These are phyloP conservation scores for Phylloporus arenicola DNA, from an alignment of 768 basidiomycete genomes.

Conservation along the genomic window DNA sequence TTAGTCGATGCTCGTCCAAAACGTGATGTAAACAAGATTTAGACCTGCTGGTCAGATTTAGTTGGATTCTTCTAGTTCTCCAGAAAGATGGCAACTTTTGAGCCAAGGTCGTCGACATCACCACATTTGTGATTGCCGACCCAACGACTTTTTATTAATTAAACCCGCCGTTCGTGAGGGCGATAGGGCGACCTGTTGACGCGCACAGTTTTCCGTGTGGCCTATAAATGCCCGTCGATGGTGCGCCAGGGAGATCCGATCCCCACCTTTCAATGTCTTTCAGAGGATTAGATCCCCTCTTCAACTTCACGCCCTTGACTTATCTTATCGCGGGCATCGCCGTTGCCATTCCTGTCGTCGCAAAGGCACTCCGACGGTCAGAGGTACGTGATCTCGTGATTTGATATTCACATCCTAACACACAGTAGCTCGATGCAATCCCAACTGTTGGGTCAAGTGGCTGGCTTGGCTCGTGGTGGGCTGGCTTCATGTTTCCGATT, in stretches of 20 bases:
- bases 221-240: neutral
- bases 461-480: no score
- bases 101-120: neutral
- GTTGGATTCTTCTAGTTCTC: neutral
- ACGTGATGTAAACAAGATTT: neutral
- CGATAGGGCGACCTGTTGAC: neutral
- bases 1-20: neutral
- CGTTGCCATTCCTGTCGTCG: neutral
- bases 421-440: conserved; percentile 19
- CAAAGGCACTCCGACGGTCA: neutral
- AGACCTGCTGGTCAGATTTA: neutral
- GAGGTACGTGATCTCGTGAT: neutral
- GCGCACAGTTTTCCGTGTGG: neutral
- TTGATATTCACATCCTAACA: neutral
- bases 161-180: neutral
- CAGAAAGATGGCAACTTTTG: neutral
- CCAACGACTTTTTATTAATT: neutral
- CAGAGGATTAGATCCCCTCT: neutral
- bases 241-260: neutral
- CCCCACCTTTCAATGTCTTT: neutral
- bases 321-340: neutral
- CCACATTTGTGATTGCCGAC: neutral
- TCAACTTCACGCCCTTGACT: neutral
- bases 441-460: conserved; percentile 28
- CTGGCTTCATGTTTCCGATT: conserved; percentile 11